A percentile compares a stretch with the other conserved stretches of the same genome.
Conservation (phyloP, 768 basidiomycete genomes). For the Termitomyces sp. region DNA sequence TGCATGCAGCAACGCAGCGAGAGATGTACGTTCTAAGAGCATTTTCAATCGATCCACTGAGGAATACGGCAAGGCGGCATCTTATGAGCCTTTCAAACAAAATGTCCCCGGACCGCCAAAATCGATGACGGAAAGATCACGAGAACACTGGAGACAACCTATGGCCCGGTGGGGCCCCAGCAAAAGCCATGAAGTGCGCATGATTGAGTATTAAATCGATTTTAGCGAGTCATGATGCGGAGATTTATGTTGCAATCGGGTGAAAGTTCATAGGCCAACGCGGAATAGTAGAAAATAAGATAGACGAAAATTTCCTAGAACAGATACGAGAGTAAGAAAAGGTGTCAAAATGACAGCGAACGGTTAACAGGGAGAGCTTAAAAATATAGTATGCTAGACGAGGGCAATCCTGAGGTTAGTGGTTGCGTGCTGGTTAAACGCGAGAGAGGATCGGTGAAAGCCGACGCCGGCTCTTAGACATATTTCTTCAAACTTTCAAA, state of each 20-base stretch:
- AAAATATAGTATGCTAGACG: too few species aligned
- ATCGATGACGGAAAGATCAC: conserved; percentile 2
- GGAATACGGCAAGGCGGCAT: neutral
- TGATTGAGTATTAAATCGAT: neutral
- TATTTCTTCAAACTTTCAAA: too few species aligned
- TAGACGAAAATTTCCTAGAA: too few species aligned
- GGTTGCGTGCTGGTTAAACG: too few species aligned
- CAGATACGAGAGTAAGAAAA: too few species aligned
- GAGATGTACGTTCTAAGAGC: neutral
- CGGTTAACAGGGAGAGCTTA: too few species aligned
- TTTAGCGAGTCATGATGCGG: neutral
- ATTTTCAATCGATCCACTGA: neutral
- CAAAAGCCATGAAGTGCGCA: neutral
- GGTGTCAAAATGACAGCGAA: too few species aligned
- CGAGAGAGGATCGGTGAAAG: too few species aligned
- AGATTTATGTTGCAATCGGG: neutral
- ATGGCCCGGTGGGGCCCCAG: neutral
- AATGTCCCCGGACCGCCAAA: conserved; percentile 5
- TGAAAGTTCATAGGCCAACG: too few species aligned
- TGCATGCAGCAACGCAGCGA: neutral
- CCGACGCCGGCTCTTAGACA: too few species aligned
- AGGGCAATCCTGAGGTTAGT: too few species aligned
- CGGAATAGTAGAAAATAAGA: too few species aligned
- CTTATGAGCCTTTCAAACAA: neutral
- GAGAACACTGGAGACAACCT: neutral